A percentile compares a stretch with the other conserved stretches of the same genome.
Conservation (phyloP, 2,329 filamentous ascomycete genomes). For the Penicillium sclerotigenum region DNA sequence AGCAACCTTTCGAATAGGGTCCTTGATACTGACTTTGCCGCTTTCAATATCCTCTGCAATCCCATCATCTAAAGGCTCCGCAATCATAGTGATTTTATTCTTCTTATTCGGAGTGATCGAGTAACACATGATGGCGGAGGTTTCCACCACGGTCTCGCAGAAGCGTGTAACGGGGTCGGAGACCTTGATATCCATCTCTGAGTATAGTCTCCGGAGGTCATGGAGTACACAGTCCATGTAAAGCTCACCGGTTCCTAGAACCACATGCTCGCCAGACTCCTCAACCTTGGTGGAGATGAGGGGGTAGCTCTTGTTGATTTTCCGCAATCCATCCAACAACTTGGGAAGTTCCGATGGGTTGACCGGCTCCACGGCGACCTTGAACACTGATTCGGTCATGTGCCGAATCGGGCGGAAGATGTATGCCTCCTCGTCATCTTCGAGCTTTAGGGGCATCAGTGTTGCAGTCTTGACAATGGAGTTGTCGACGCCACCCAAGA, state of each 20-base stretch:
- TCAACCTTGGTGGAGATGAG: conserved; percentile 96
- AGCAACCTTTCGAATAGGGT: conserved; percentile 87
- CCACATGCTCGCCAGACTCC: conserved; percentile 92
- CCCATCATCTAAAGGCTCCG: conserved; percentile 90
- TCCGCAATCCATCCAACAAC: conserved; percentile 94
- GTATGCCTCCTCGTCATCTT: conserved; percentile 86
- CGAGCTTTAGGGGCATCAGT: conserved; percentile 73
- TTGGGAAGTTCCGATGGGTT: conserved; percentile 97
- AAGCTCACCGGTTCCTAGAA: conserved; percentile 93
- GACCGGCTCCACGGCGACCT: conserved; percentile 95
- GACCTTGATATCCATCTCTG: conserved; percentile 98
- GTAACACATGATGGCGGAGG: conserved; percentile 96
- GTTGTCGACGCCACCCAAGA: conserved; percentile 92
- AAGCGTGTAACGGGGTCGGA: conserved; percentile 97
- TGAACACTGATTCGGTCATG: conserved; percentile 96
- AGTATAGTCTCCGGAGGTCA: conserved; percentile 87
- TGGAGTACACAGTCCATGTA: conserved; percentile 99
- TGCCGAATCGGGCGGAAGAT: conserved; percentile 92
- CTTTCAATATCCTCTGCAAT: conserved; percentile 93
- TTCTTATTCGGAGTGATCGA: conserved; percentile 98
- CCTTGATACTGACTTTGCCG: conserved; percentile 84
- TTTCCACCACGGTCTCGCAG: conserved; percentile 96
- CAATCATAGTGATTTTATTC: conserved; percentile 98
- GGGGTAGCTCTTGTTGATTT: conserved; percentile 97
- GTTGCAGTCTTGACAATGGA: conserved; percentile 98